These are phyloP conservation scores for Amanita muscaria DNA, from an alignment of 768 basidiomycete genomes.

Conservation along the genomic window DNA sequence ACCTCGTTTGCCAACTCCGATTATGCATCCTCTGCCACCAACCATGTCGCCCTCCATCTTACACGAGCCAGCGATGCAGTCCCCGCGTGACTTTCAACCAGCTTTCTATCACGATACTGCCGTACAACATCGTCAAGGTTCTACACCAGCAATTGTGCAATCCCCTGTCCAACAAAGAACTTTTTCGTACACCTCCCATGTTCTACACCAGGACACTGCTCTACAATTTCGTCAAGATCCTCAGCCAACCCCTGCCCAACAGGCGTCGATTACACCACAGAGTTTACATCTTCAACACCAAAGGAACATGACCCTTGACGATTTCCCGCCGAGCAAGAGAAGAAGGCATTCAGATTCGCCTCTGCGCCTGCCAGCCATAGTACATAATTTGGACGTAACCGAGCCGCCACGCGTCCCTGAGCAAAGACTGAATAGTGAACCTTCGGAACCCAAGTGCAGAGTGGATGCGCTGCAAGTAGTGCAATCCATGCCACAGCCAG, in stretches of 20 bases:
- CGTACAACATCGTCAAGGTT: neutral
- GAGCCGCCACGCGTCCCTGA: neutral
- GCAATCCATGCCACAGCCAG: constrained; percentile 3
- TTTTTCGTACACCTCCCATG: too few species aligned
- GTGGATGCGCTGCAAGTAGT: too few species aligned
- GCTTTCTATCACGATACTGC: neutral
- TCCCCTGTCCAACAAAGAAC: neutral
- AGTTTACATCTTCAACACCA: neutral
- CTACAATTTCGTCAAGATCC: too few species aligned
- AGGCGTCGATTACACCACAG: neutral
- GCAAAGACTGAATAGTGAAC: neutral
- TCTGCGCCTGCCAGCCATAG: neutral
- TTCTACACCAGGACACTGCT: too few species aligned
- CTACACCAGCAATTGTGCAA: neutral
- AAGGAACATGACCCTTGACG: neutral
- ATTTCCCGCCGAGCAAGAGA: constrained; percentile 5
- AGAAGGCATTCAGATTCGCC: constrained; percentile 7
- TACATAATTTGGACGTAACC: neutral
- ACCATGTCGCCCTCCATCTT: neutral
- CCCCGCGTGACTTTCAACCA: neutral
- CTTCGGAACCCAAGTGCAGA: constrained; percentile 3
- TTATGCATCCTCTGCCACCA: neutral
- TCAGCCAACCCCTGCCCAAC: too few species aligned
- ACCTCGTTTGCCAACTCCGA: constrained; percentile 1
- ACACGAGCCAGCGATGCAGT: neutral